Base-by-base conservation (phyloP, 305 asterid genomes). In the Fraxinus baroniana region DNA sequence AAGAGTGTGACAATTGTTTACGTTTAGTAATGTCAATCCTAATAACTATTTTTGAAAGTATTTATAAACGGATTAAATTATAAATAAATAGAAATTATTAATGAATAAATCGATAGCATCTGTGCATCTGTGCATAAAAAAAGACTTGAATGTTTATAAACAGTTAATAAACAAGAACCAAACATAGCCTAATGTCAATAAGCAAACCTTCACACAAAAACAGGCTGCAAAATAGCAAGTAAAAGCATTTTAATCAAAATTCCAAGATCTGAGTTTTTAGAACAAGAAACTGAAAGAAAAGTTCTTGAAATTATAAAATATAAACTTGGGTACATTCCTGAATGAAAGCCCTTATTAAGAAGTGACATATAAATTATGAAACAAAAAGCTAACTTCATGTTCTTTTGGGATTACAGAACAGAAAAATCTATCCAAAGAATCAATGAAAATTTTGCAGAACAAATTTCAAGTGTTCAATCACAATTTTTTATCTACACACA, bases 401-500 rank as follows among this genome's bases (percentile, higher is more conserved):
- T 82, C 81, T 76, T 82, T 28, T 28, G 32, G 32, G 32, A 28
- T 28, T 28, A 28, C 32, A 28, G 32, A 28, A 28, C 3, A 28
- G 3, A 28, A 28, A 28, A 28, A 28, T 39, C 57, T 84, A 83
- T 79, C 79, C 82, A 89, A 89, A 90, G 89, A 91, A 90, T 85
- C 78, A 90, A 90, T 79, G 78, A 85, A 87, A 84, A 85, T 86
- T 86, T 90, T 86, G 90, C 94, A 91, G 78, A 85, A 89, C 87
- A 91, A 87, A 83, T 86, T 87, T 87, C 82, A 86, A 57, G 68
- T 81, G 87, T 84, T 90, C 79, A 44, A 49, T 72, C 84, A 88
- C 89, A 82, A 79, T 80, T 81, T 86, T 83, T 88, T 88, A 92
- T 91, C 94, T 90, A 90, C 91, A 92, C 88, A 89, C 90, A 86